Conservation (phyloP, 2,329 filamentous ascomycete species). For the Diaporthe vexans region DNA sequence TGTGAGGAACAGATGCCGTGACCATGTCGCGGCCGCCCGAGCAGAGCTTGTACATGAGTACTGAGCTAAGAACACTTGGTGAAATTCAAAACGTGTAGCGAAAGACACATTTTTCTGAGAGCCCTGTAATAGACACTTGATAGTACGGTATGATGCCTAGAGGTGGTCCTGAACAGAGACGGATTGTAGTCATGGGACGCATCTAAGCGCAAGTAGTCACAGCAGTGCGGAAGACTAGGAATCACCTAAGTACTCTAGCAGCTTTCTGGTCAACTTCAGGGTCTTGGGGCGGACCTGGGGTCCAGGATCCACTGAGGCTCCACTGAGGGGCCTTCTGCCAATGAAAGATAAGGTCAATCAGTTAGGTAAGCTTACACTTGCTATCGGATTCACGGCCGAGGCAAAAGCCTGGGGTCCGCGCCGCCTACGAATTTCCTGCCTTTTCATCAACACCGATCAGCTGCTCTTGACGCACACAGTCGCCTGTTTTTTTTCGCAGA, state of each 20-base stretch:
- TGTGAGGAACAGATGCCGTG: no score
- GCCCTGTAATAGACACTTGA: background rate
- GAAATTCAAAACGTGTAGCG: no score
- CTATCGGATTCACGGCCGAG: conserved; percentile 26
- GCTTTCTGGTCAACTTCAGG: background rate
- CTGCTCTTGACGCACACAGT: conserved; percentile 3
- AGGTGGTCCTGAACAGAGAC: background rate
- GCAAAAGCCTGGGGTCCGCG: conserved; percentile 2
- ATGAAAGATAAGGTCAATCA: conserved; percentile 24
- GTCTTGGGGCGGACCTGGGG: background rate
- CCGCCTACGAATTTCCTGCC: conserved; percentile 2
- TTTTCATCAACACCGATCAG: background rate
- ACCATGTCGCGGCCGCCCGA: no score
- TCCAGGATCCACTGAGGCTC: background rate
- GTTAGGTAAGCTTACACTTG: conserved; percentile 37
- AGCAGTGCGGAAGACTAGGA: background rate
- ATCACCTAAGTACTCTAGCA: background rate
- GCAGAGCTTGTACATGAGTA: no score
- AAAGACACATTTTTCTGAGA: no score
- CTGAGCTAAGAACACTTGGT: no score
- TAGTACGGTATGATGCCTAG: no score
- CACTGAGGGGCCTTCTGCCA: background rate
- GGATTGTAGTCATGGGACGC: background rate
- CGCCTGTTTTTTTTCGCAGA: conserved; percentile 1
- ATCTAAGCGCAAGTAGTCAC: background rate